phyloP scores from a whole-genome alignment of 441 rosid species.

The Omphalea diandra region DNA sequence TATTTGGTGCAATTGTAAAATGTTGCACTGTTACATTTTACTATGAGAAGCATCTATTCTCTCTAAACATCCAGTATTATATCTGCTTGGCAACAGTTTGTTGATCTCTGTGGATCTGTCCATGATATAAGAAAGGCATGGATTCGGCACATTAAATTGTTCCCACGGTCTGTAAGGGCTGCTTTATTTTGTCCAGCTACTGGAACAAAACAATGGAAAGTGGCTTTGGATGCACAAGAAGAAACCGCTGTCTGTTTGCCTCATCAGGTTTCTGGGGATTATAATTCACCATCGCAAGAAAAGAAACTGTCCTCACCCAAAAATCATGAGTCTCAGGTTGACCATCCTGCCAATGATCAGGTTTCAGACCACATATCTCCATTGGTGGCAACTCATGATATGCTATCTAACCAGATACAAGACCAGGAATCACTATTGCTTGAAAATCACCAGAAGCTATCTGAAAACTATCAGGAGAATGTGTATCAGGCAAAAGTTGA shows the following conservation, averaged over 20 bases:
- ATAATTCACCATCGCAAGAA: conserved; percentile 28
- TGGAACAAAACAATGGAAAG: conserved; percentile 36
- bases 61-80: conserved; percentile 14
- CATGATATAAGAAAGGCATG: conserved; percentile 74
- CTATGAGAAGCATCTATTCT: not conserved
- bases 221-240: conserved; percentile 32
- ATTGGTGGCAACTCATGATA: conserved; percentile 23
- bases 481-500: conserved; percentile 20
- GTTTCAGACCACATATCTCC: conserved; percentile 27
- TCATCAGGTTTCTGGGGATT: conserved; percentile 29
- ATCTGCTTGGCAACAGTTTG: conserved; percentile 49
- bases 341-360: conserved; percentile 28
- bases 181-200: conserved; percentile 25
- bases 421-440: conserved; percentile 5
- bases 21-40: not conserved
- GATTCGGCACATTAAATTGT: conserved; percentile 61
- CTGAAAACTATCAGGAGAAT: not conserved
- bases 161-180: conserved; percentile 53
- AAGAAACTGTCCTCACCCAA: conserved; percentile 29
- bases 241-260: conserved; percentile 31
- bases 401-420: conserved; percentile 17
- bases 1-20: not conserved
- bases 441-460: conserved; percentile 14
- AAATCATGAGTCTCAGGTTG: conserved; percentile 32
- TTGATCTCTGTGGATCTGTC: conserved; percentile 76